A percentile compares a stretch with the other conserved stretches of the same genome.
Conservation (phyloP, 305 asterid genomes). For the Lippia alba region DNA sequence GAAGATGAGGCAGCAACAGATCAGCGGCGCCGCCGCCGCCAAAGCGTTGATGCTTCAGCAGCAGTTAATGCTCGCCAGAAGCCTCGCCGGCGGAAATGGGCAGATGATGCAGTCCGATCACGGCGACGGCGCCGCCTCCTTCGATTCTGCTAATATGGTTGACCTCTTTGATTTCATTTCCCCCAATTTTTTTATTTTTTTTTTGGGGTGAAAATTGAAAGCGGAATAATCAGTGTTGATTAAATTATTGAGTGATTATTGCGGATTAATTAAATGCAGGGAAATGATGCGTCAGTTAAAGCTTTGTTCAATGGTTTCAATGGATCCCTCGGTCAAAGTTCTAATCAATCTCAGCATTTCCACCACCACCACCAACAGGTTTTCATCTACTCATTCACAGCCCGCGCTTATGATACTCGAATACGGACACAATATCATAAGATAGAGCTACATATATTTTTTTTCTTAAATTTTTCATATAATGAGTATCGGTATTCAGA, state of each 20-base stretch:
- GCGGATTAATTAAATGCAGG: too few species aligned
- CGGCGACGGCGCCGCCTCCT: constrained; percentile 47
- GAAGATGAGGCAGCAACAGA: constrained; percentile 72
- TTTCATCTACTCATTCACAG: not conserved
- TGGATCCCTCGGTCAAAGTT: constrained; percentile 77
- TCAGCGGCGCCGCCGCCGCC: constrained; percentile 58
- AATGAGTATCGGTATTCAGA: too few species aligned
- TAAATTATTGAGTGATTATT: not conserved
- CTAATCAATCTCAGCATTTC: constrained; percentile 62
- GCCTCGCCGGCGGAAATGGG: constrained; percentile 37
- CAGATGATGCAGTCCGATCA: too few species aligned
- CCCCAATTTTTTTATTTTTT: too few species aligned
- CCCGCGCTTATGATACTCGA: too few species aligned
- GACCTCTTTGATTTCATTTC: constrained; percentile 21
- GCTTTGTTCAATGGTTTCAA: constrained; percentile 73
- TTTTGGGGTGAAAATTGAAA: not conserved
- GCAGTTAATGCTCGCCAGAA: constrained; percentile 62
- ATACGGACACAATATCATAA: too few species aligned
- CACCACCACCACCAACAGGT: constrained; percentile 73
- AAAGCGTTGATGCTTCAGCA: constrained; percentile 71
- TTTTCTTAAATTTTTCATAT: too few species aligned
- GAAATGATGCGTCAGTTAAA: constrained; percentile 67
- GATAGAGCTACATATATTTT: too few species aligned
- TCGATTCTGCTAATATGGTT: constrained; percentile 52
- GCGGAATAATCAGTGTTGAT: not conserved